Percentiles rank a stretch among this genome's conserved stretches.
Conservation (phyloP, 805 yeast genomes). For the Saccharomycopsis sp. region DNA sequence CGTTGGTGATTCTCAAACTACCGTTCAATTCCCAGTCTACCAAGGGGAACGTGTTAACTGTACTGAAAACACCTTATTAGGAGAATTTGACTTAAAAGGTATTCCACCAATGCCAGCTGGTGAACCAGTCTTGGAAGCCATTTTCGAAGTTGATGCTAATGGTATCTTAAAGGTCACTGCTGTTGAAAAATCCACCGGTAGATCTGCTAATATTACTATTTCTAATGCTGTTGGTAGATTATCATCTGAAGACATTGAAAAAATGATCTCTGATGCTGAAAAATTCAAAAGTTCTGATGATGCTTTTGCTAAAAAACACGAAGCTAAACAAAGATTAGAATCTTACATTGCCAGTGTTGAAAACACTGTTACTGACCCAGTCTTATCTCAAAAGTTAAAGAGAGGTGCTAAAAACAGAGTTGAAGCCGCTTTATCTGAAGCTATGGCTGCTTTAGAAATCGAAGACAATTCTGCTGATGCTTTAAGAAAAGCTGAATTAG, state of each 20-base stretch:
- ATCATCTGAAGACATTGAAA: conserved; percentile 91
- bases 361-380: conserved; percentile 96
- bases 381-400: conserved; percentile 94
- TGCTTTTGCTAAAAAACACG: conserved; percentile 98
- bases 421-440: conserved; percentile 96
- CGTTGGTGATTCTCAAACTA: conserved; percentile 96
- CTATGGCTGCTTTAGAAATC: conserved; percentile 93
- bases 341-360: conserved; percentile 95
- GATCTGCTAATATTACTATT: conserved; percentile 96
- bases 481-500: conserved; percentile 97
- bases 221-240: conserved; percentile 99
- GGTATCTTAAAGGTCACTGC: conserved; percentile 99
- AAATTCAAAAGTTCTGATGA: conserved; percentile 98
- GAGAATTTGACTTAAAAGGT: conserved; percentile 97
- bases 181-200: conserved; percentile 97
- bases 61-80: conserved; percentile 92
- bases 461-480: conserved; percentile 91
- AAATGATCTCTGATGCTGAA: conserved; percentile 98
- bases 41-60: conserved; percentile 99
- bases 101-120: conserved; percentile 99
- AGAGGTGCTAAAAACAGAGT: conserved; percentile 94
- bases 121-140: conserved; percentile 98
- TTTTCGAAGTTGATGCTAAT: conserved; percentile 98
- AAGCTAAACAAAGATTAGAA: conserved; percentile 98
- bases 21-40: conserved; percentile 97